phyloP scores from a whole-genome alignment of 441 rosid genomes.

The Biscutella auriculata region DNA sequence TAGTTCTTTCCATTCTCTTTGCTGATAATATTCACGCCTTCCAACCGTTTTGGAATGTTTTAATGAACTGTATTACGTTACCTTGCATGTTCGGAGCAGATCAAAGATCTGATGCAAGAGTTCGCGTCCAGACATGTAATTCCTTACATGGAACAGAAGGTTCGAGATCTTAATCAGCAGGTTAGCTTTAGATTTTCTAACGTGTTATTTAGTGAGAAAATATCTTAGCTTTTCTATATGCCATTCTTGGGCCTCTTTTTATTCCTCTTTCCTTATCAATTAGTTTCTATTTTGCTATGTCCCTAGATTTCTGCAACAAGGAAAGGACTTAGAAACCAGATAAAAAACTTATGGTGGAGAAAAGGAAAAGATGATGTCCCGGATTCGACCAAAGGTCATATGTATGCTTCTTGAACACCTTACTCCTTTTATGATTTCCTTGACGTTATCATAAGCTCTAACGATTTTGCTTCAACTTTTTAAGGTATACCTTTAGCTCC shows the following conservation, averaged over 20 bases:
- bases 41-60: slow-evolving; percentile 1
- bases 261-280: neutral
- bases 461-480: slow-evolving; percentile 15
- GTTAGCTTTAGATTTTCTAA: slow-evolving; percentile 23
- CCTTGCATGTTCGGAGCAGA: slow-evolving; percentile 40
- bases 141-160: slow-evolving; percentile 97
- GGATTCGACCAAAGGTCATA: slow-evolving; percentile 55
- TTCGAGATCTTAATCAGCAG: slow-evolving; percentile 88
- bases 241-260: neutral
- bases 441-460: slow-evolving; percentile 6
- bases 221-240: slow-evolving; percentile 2
- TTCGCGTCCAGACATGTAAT: slow-evolving; percentile 80
- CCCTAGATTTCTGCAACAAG: slow-evolving; percentile 83
- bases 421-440: slow-evolving; percentile 8
- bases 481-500: slow-evolving; percentile 90
- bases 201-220: neutral
- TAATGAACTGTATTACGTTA: slow-evolving; percentile 7
- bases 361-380: slow-evolving; percentile 85
- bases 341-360: slow-evolving; percentile 98
- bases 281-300: slow-evolving; percentile 16
- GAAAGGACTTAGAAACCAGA: slow-evolving; percentile 92
- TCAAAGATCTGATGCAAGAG: slow-evolving; percentile 84
- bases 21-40: slow-evolving; percentile 9
- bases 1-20: slow-evolving; percentile 15
- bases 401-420: slow-evolving; percentile 37